Conservation (phyloP, 208 protist species). For the Trypanosoma boissoni region DNA sequence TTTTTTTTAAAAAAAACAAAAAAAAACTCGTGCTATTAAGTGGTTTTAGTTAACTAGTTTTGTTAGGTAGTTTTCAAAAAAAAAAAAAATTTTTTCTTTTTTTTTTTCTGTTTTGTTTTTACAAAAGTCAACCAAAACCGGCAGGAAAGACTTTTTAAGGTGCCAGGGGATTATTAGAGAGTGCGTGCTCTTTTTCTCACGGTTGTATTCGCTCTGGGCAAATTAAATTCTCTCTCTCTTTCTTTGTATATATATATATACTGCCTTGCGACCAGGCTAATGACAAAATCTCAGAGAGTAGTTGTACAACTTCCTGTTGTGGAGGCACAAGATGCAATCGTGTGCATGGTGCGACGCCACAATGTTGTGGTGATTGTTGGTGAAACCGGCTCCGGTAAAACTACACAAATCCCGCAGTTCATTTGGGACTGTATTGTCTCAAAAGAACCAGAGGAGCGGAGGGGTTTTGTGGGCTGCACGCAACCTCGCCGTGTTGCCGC, state of each 20-base stretch:
- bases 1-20: too few species aligned
- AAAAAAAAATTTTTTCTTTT: constrained; percentile 8
- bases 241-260: neutral
- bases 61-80: too few species aligned
- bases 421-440: constrained; percentile 85
- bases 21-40: too few species aligned
- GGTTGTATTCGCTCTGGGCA: neutral
- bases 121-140: neutral
- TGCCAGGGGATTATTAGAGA: too few species aligned
- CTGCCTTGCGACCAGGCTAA: neutral
- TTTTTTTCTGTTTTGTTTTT: neutral
- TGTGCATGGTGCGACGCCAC: constrained; percentile 80
- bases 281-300: constrained; percentile 8
- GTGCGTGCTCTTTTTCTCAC: constrained; percentile 4
- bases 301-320: constrained; percentile 52
- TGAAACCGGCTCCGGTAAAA: constrained; percentile 93
- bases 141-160: neutral
- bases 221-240: neutral
- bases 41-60: too few species aligned
- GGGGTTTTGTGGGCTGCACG: constrained; percentile 91
- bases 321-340: constrained; percentile 72
- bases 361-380: constrained; percentile 90
- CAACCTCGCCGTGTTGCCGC: constrained; percentile 97
- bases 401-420: constrained; percentile 94
- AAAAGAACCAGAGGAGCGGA: constrained; percentile 14